Percentiles rank a stretch among this genome's conserved stretches.
These are phyloP conservation scores for Reutealis trisperma DNA, from an alignment of 345 rosid genomes.

Conservation along the genomic window DNA sequence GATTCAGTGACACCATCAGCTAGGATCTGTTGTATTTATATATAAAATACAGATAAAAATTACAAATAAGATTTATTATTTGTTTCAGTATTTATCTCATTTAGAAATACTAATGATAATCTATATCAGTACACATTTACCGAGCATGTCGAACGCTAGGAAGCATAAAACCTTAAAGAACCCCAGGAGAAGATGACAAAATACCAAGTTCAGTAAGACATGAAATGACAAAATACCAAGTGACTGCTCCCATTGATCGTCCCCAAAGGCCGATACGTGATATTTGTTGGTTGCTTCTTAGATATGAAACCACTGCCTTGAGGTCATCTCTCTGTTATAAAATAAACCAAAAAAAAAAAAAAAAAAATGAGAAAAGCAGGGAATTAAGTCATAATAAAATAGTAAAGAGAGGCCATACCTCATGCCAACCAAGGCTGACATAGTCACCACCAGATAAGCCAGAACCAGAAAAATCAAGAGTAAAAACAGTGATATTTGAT, in stretches of 20 bases:
- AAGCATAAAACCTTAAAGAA: constrained; percentile 11
- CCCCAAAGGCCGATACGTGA: constrained; percentile 98
- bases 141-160: neutral
- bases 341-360: constrained; percentile 2
- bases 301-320: constrained; percentile 76
- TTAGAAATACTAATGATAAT: too few species aligned
- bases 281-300: constrained; percentile 67
- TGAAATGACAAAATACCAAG: constrained; percentile 57
- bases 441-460: constrained; percentile 42
- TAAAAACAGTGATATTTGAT: constrained; percentile 37
- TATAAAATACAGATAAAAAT: too few species aligned
- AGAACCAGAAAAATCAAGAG: constrained; percentile 40
- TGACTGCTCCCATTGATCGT: constrained; percentile 99
- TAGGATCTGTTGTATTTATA: too few species aligned
- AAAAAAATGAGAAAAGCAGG: constrained; percentile 11
- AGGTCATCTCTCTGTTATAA: constrained; percentile 82
- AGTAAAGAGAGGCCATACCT: constrained; percentile 23
- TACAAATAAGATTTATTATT: too few species aligned
- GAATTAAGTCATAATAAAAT: neutral
- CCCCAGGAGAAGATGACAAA: neutral
- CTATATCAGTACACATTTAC: too few species aligned
- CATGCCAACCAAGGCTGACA: constrained; percentile 46
- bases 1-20: too few species aligned
- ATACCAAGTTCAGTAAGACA: constrained; percentile 13
- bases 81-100: too few species aligned